Percentiles rank a stretch among this genome's conserved stretches.
These are phyloP conservation scores for Parafenestella ontariensis DNA, from an alignment of 2,329 filamentous ascomycete genomes.

Conservation along the genomic window DNA sequence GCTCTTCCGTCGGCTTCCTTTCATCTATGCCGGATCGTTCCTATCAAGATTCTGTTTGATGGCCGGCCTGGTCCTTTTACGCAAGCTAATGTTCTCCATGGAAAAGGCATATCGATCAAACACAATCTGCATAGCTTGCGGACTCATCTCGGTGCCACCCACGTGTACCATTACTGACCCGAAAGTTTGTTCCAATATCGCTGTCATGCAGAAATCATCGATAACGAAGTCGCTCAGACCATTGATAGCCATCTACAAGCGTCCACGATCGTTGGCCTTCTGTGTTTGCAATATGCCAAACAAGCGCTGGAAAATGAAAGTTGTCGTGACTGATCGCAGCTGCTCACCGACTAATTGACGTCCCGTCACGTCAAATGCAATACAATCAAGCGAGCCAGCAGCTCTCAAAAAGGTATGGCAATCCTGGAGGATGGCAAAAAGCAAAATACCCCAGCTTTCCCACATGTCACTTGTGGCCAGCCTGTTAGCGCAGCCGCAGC, in stretches of 20 bases:
- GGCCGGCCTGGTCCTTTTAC: no score
- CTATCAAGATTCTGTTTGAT: not conserved
- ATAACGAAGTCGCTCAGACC: not conserved
- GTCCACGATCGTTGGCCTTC: not conserved
- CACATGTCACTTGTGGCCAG: not conserved
- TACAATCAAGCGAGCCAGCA: not conserved
- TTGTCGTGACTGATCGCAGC: not conserved
- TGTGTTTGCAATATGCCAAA: not conserved
- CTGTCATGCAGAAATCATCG: not conserved
- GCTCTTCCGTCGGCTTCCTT: not conserved
- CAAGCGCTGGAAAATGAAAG: no score
- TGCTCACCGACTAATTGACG: constrained; percentile 2
- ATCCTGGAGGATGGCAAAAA: constrained; percentile 4
- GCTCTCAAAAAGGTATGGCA: not conserved
- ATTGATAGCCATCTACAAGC: not conserved
- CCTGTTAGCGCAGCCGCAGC: constrained; percentile 6
- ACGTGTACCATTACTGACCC: not conserved
- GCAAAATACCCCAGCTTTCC: not conserved
- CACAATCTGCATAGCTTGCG: not conserved
- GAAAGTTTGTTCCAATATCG: not conserved
- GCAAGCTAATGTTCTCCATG: not conserved
- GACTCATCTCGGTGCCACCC: constrained; percentile 9
- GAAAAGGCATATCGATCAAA: not conserved
- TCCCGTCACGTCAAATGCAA: no score
- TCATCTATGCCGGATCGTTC: not conserved